These are phyloP conservation scores for Xenosphaeropsis pyriputrescens DNA, from an alignment of 2,329 filamentous ascomycete species.

Conservation along the genomic window DNA sequence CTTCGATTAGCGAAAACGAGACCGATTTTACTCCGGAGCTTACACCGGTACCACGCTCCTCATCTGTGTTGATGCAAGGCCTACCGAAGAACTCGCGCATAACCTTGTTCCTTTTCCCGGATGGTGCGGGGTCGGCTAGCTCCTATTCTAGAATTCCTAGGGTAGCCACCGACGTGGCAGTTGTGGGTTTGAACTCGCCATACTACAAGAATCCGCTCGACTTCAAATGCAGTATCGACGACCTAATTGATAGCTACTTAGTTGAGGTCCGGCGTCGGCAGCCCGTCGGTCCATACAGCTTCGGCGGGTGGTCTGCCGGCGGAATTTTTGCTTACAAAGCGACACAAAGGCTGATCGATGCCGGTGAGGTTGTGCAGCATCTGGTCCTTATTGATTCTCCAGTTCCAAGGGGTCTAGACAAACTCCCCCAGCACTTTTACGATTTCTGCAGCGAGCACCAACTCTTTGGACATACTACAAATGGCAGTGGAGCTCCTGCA, in stretches of 20 bases:
- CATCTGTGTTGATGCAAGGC: too few species aligned
- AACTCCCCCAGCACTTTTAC: too few species aligned
- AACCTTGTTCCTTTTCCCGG: neutral
- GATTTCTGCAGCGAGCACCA: too few species aligned
- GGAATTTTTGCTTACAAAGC: conserved; percentile 59
- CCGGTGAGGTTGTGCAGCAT: conserved; percentile 39
- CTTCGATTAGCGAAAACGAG: too few species aligned
- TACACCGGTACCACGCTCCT: too few species aligned
- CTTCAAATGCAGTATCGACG: conserved; percentile 50
- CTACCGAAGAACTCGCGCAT: too few species aligned
- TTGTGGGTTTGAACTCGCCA: conserved; percentile 53
- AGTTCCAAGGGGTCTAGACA: too few species aligned
- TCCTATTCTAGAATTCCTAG: neutral
- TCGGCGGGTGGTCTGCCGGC: conserved; percentile 63
- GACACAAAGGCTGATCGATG: conserved; percentile 42
- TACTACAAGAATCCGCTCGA: conserved; percentile 56
- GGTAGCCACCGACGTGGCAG: conserved; percentile 22
- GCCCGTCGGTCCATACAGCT: conserved; percentile 48
- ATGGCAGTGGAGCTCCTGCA: too few species aligned
- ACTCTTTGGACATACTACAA: too few species aligned
- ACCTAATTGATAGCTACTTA: conserved; percentile 49
- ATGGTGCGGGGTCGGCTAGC: neutral
- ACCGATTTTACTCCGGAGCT: too few species aligned
- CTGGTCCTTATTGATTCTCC: conserved; percentile 54
- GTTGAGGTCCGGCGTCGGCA: conserved; percentile 58